Evolutionary conservation across 176 grass and related monocot genomes (phyloP).

Genomic region (Cenchrus fungigraminus): DNA sequence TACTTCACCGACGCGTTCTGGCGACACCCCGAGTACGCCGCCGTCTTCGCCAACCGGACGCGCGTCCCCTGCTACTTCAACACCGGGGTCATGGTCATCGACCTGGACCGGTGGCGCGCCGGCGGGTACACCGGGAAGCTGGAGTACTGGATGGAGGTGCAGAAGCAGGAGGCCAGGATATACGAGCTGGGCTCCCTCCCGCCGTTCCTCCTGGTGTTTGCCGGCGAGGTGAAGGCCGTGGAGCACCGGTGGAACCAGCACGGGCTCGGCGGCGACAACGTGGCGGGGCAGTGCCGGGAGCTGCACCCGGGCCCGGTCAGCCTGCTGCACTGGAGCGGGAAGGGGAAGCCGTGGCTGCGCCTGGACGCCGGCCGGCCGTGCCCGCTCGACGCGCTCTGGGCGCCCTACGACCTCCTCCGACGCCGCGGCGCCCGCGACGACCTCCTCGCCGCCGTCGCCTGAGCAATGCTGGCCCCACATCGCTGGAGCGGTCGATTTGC

Average conservation of each 20-base stretch:
- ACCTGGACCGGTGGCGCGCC: slow-evolving; percentile 76
- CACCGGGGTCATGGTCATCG: slow-evolving; percentile 98
- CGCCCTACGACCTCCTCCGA: slow-evolving; percentile 85
- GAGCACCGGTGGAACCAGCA: slow-evolving; percentile 99
- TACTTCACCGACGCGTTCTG: slow-evolving; percentile 96
- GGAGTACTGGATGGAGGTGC: slow-evolving; percentile 98
- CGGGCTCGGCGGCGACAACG: slow-evolving; percentile 94
- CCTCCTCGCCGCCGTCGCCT: slow-evolving; percentile 64
- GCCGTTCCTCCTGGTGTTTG: slow-evolving; percentile 90
- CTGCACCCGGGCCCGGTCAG: slow-evolving; percentile 91
- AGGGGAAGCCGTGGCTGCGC: slow-evolving; percentile 94
- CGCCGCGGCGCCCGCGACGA: slow-evolving; percentile 72
- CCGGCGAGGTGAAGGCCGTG: slow-evolving; percentile 89
- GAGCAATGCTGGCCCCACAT: slow-evolving; percentile 47
- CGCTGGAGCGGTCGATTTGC: slow-evolving; percentile 19
- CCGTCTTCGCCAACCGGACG: slow-evolving; percentile 62
- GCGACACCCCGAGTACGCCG: slow-evolving; percentile 55
- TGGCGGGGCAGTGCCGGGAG: slow-evolving; percentile 80
- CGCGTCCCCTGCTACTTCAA: slow-evolving; percentile 94
- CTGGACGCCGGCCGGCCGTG: slow-evolving; percentile 80
- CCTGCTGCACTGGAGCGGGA: slow-evolving; percentile 97
- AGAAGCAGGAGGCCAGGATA: slow-evolving; percentile 91
- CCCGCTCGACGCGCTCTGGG: slow-evolving; percentile 87
- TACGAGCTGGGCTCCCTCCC: slow-evolving; percentile 93
- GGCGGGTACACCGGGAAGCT: slow-evolving; percentile 74